These are phyloP conservation scores for Plasmodiophora brassicae DNA, from an alignment of 208 protist species.

Conservation along the genomic window DNA sequence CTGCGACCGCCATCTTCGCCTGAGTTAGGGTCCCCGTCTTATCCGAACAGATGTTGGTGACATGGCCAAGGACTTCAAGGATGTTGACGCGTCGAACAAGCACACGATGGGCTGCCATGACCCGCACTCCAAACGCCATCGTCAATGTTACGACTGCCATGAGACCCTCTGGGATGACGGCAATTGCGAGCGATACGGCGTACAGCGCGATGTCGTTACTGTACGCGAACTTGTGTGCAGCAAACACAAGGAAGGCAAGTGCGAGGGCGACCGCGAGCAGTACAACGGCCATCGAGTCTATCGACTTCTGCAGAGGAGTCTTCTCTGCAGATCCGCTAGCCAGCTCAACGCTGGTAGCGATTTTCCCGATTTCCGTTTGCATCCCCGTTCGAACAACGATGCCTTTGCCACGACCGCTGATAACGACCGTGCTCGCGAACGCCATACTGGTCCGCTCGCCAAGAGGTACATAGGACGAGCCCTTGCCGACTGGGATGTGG, in stretches of 20 bases:
- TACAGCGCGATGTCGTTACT: not conserved
- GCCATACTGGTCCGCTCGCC: conserved; percentile 16
- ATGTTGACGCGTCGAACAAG: conserved; percentile 84
- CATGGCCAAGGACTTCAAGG: conserved; percentile 93
- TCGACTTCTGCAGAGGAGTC: conserved; percentile 36
- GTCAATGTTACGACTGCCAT: conserved; percentile 89
- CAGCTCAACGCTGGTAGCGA: not conserved
- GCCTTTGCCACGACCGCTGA: conserved; percentile 6
- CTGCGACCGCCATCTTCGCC: conserved; percentile 88
- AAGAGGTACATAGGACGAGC: not conserved
- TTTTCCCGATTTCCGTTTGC: conserved; percentile 31
- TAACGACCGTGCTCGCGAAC: conserved; percentile 34
- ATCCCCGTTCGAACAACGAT: conserved; percentile 36
- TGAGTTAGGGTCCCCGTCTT: conserved; percentile 98
- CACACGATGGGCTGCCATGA: conserved; percentile 90
- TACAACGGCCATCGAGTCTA: conserved; percentile 1
- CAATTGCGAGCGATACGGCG: conserved; percentile 90
- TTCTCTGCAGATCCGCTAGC: not conserved
- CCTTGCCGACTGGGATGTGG: not conserved
- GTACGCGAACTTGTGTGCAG: not conserved
- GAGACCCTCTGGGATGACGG: conserved; percentile 95
- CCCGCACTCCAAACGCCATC: conserved; percentile 83
- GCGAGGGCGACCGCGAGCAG: not conserved
- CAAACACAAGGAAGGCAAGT: not conserved
- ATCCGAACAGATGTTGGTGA: conserved; percentile 94